Base-by-base conservation (phyloP, 805 yeast genomes). In the Saitoella complicata region DNA sequence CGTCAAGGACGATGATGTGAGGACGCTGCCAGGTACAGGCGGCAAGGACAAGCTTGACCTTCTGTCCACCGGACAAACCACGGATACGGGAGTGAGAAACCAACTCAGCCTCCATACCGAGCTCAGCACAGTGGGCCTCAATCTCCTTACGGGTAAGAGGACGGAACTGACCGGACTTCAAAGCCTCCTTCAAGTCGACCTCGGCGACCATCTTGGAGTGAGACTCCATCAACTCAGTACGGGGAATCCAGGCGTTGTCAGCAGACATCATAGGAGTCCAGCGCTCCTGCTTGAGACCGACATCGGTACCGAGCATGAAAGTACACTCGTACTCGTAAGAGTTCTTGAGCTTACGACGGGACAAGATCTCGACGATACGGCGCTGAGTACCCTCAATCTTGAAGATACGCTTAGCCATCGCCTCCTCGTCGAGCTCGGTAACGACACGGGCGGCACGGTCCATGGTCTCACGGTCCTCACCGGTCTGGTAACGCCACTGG, bases 11-110 rank as follows among this genome's bases (percentile, higher is more conserved):
- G 62, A 91, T 87, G 75, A 91, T 78, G 69, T 91, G 98, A 67
- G 98, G 98, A 78, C 97, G 88, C 77, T 88, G 96, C 98, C 98
- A 91, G 50, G 97, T 87, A 80, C 97, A 85, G 71, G 97, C 98
- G 71, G 99, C 99, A 64, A 91, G 75, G 64, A 91, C 98, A 68
- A 91, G 82, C 76, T 91, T 91, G 72, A 91, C 98, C 80, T 91
- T 91, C 78, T 91, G 98, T 76, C 98, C 98, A 81, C 98, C 98
- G 60, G 98, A 91, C 65, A 91, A 78, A 83, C 98, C 97, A 78
- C 96, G 87, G 71, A 91, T 91, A 78, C 96, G 88, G 59, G 98
- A 87, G 80, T 91, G 99, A 51, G 98, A 84, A 70, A 91, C 98
- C 72, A 91, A 80, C 76, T 91, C 98, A 63, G 97, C 79, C 57